Base-by-base conservation (phyloP, 257 asterid genomes). In the Ilex asprella region DNA sequence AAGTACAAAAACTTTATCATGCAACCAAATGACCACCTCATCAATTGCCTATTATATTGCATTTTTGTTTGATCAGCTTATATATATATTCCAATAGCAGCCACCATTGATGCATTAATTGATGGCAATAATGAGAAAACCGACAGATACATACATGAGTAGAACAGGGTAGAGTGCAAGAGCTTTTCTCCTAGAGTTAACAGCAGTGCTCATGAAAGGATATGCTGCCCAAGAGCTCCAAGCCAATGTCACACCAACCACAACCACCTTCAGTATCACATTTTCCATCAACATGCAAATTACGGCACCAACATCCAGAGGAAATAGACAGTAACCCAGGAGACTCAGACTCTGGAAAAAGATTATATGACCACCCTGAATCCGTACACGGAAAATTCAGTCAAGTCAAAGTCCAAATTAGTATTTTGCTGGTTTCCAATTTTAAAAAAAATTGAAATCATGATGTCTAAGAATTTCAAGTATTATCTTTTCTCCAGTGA, bases 161-260 rank as follows among this genome's bases (percentile, higher is more conserved):
- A 85, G 71, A 63, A 93, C 95, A 6, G 99, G 99, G 64, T 93
- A 93, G 10, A 93, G 77, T 12, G 97, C 97, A 29, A 93, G 94
- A 67, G 99, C 96, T 78, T 89, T 93, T 75, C 99, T 85, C 66
- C 78, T 72, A 0, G 96, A 94, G 67, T 84, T 82, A 21, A 89
- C 96, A 16, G 94, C 95, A 4, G 86, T 85, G 65, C 97, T 93
- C 88, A 89, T 93, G 88, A 93, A 89, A 12, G 99, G 99, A 70
- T 93, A 93, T 57, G 99, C 99, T 16, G 97, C 99, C 99, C 97
- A 93, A 15, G 95, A 89, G 79, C 97, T 93, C 99, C 96, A 93
- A 10, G 94, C 90, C 66, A 93, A 61, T 35, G 99, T 78, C 59
- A 93, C 82, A 31, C 76, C 82, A 0, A 89, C 99, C 62, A 93